phyloP scores from a whole-genome alignment of 1,139 yeast genomes.

The Blastobotrys proliferans region DNA sequence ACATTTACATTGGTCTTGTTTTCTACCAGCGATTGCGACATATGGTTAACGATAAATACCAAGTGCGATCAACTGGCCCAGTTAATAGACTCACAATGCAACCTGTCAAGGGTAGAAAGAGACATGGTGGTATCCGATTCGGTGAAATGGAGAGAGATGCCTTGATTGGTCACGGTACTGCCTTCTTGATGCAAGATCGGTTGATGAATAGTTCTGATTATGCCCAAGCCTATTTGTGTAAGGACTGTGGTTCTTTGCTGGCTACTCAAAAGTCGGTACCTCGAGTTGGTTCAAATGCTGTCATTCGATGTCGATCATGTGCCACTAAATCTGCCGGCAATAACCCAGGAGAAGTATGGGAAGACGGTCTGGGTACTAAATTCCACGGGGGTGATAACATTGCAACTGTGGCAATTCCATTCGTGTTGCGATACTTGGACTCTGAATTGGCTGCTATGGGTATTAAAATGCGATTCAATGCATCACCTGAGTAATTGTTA shows the following conservation, averaged over 20 bases:
- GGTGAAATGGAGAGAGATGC: conserved; percentile 99
- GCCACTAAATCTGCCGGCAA: conserved; percentile 52
- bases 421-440: conserved; percentile 90
- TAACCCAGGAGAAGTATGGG: conserved; percentile 63
- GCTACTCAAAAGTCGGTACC: conserved; percentile 91
- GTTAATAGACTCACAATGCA: conserved; percentile 97
- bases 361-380: conserved; percentile 90
- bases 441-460: conserved; percentile 99
- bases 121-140: conserved; percentile 99
- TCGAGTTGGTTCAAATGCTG: conserved; percentile 74
- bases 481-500: conserved; percentile 38
- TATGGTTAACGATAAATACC: conserved; percentile 99
- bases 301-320: conserved; percentile 88
- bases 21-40: conserved; percentile 98
- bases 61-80: conserved; percentile 98
- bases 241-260: conserved; percentile 87
- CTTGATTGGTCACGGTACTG: conserved; percentile 97
- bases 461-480: conserved; percentile 83
- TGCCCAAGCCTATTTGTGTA: conserved; percentile 85
- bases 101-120: conserved; percentile 98
- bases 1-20: conserved; percentile 93
- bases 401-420: conserved; percentile 94
- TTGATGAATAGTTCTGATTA: conserved; percentile 93
- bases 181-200: conserved; percentile 91
- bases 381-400: conserved; percentile 90